Conservation (phyloP, 805 yeast species). For the Brettanomyces bruxellensis region DNA sequence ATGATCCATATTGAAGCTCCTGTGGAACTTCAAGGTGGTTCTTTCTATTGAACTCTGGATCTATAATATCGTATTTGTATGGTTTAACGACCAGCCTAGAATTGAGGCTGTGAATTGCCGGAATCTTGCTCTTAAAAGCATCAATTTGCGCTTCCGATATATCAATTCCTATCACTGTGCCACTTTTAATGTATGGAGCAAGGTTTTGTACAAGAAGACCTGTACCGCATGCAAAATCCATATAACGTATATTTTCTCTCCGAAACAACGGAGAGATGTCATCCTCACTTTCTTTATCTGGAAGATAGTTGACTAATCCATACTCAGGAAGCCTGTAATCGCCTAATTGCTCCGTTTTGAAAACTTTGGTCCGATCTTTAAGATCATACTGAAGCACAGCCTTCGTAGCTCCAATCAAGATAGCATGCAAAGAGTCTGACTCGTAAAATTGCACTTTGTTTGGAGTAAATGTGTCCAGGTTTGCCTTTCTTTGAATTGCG, state of each 20-base stretch:
- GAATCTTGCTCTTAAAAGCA: constrained; percentile 11
- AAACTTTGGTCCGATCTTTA: constrained; percentile 1
- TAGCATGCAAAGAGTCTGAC: constrained; percentile 4
- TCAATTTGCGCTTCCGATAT: constrained; percentile 20
- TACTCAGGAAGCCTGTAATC: neutral
- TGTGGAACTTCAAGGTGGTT: constrained; percentile 4
- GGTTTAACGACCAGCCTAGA: constrained; percentile 6
- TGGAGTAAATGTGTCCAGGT: constrained; percentile 5
- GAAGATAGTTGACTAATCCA: constrained; percentile 1
- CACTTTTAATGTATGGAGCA: constrained; percentile 21
- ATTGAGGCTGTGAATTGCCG: constrained; percentile 10
- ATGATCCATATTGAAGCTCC: constrained; percentile 8
- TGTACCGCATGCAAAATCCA: constrained; percentile 38
- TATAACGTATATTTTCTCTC: constrained; percentile 9
- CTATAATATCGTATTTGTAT: constrained; percentile 10
- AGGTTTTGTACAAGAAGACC: constrained; percentile 28
- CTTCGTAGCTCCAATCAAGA: constrained; percentile 3
- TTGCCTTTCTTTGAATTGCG: constrained; percentile 8
- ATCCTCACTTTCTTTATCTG: neutral
- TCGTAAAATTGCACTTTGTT: constrained; percentile 5
- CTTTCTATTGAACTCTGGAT: constrained; percentile 6
- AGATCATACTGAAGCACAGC: constrained; percentile 7
- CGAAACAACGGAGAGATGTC: neutral
- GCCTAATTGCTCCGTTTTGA: constrained; percentile 1
- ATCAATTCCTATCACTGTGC: constrained; percentile 29